Evolutionary conservation across 331 rosid species (phyloP).

Genomic region (Telfairia occidentalis): DNA sequence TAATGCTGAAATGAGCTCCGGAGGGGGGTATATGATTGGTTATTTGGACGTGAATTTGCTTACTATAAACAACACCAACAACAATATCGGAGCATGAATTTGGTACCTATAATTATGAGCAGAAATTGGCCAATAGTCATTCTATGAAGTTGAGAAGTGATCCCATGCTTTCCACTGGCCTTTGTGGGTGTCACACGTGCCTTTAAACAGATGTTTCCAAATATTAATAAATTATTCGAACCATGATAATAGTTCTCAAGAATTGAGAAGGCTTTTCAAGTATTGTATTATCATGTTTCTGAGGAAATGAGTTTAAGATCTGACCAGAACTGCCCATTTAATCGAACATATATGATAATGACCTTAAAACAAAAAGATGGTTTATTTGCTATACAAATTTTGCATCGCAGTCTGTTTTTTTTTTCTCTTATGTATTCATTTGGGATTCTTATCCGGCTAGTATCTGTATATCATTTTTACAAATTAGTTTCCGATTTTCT

Average conservation of each 20-base stretch:
- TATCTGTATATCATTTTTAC: not conserved
- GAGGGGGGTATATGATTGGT: not conserved
- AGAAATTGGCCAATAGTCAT: not conserved
- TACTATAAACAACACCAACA: not conserved
- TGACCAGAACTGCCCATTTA: not conserved
- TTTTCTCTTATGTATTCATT: not conserved
- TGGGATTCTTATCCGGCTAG: constrained; percentile 1
- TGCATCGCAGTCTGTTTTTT: not conserved
- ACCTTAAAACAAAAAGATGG: not conserved
- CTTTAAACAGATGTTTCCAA: not conserved
- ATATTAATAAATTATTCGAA: not conserved
- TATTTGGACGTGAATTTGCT: not conserved
- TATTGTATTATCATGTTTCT: not conserved
- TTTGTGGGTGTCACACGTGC: not conserved
- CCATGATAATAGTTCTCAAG: not conserved
- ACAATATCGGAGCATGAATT: not conserved
- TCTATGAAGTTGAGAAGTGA: not conserved
- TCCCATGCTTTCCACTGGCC: not conserved
- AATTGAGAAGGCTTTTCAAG: not conserved
- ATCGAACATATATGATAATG: not conserved
- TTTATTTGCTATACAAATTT: not conserved
- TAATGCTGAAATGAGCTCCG: not conserved
- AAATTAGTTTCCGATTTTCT: not conserved
- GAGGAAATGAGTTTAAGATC: not conserved
- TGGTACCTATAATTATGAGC: not conserved